phyloP scores from a whole-genome alignment of 306 rosid species.

The Trifolium fragiferum region DNA sequence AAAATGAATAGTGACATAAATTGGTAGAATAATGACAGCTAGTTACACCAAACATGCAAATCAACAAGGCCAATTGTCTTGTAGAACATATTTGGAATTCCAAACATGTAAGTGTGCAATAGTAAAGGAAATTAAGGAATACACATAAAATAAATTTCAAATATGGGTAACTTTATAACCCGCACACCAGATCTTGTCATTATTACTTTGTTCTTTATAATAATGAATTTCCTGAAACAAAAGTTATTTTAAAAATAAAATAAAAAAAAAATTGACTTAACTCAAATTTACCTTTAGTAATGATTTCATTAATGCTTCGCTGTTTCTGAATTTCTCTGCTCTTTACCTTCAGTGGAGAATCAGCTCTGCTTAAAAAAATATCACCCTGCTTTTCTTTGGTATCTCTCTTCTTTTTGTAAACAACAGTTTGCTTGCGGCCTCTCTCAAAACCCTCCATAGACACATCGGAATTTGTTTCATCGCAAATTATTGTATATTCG shows the following conservation, averaged over 20 bases:
- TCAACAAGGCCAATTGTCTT: background rate
- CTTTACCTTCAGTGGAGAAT: slow-evolving; percentile 49
- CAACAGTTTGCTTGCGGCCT: slow-evolving; percentile 32
- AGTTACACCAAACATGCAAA: slow-evolving; percentile 9
- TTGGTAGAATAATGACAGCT: background rate
- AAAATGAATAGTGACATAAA: slow-evolving; percentile 9
- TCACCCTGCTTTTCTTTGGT: slow-evolving; percentile 37
- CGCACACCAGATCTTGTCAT: background rate
- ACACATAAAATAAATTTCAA: background rate
- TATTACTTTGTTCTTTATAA: background rate
- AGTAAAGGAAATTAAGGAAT: background rate
- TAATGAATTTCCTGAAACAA: background rate
- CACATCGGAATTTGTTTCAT: slow-evolving; percentile 35
- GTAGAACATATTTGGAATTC: background rate
- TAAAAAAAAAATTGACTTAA: background rate
- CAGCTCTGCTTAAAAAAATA: slow-evolving; percentile 38
- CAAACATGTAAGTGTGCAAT: background rate
- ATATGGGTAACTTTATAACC: background rate
- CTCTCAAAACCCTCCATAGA: slow-evolving; percentile 41
- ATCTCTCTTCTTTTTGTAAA: slow-evolving; percentile 45
- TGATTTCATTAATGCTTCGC: slow-evolving; percentile 69
- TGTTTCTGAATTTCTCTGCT: slow-evolving; percentile 56
- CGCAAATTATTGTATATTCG: slow-evolving; percentile 14
- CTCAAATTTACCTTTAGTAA: slow-evolving; percentile 55
- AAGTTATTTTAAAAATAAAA: too few species aligned